A percentile compares a stretch with the other conserved stretches of the same genome.
Conservation (phyloP, 1,284 basidiomycete species). For the Lentinula novae-zelandiae region DNA sequence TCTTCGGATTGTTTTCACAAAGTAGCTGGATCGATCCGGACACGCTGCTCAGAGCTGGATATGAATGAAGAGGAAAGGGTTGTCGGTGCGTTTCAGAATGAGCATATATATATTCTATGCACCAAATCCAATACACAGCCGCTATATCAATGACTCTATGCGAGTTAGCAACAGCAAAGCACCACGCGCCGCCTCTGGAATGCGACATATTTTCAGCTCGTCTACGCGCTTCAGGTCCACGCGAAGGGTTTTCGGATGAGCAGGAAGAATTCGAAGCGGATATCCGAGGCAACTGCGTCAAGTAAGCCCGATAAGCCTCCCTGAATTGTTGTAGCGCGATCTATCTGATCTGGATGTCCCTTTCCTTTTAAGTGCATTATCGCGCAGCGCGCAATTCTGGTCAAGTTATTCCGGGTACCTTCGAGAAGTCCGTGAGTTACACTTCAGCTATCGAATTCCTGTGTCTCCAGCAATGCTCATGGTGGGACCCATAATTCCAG, state of each 20-base stretch:
- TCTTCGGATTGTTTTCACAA: constrained; percentile 61
- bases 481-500: constrained; percentile 26
- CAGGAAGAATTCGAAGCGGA: constrained; percentile 9
- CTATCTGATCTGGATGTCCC: neutral
- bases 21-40: constrained; percentile 42
- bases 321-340: neutral
- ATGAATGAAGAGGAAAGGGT: constrained; percentile 58
- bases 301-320: constrained; percentile 33
- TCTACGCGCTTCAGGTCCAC: neutral
- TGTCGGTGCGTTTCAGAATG: constrained; percentile 34
- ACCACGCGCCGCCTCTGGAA: constrained; percentile 64
- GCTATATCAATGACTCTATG: constrained; percentile 76
- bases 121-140: constrained; percentile 32
- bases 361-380: constrained; percentile 49
- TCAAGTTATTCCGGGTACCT: constrained; percentile 80
- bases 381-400: constrained; percentile 76
- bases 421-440: constrained; percentile 63
- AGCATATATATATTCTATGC: constrained; percentile 10
- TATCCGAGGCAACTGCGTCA: constrained; percentile 48
- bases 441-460: constrained; percentile 7
- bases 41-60: constrained; percentile 53
- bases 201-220: constrained; percentile 41
- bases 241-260: neutral
- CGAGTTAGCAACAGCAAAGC: constrained; percentile 66
- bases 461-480: constrained; percentile 13